Evolutionary conservation across 306 rosid genomes (phyloP), one percentile per base, ranked within the genome.

Genomic region (Arachis stenosperma): DNA sequence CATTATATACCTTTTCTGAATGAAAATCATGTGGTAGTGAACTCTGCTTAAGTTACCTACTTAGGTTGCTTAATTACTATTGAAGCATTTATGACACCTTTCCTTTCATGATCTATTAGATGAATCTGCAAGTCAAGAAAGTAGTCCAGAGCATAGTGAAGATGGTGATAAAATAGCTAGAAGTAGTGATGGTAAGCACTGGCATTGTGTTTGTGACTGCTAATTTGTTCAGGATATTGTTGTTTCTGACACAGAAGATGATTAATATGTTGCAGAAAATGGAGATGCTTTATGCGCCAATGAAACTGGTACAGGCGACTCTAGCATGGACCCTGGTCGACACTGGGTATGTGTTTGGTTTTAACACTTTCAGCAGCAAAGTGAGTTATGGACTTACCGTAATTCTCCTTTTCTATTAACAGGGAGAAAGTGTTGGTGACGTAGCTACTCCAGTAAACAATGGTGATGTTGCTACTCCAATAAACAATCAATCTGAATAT

Each of bases 261-360:
- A 54, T 73, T 79, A 39, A 56, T 36, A 22, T 82, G 43, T 36
- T 74, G 78, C 92, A 94, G 98, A 80, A 70, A 81, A 74, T 47
- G 79, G 70, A 58, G 81, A 74, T 74, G 73, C 59, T 47, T 61
- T 81, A 44, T 55, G 80, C 40, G 77, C 75, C 47, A 41, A 36
- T 29, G 78, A 76, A 77, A 78, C 65, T 73, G 82, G 65, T 11
- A 50, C 81, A 76, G 79, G 64, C 67, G 64, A 73, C 71, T 75
- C 85, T 50, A 67, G 60, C 71, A 47, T 65, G 79, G 71, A 67
- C 69, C 75, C 84, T 29, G 95, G 92, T 94, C 95, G 90, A 80
- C 90, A 92, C 88, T 94, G 88, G 91, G 98, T 91, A 94, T 94
- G 98, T 94, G 96, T 89, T 91, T 86, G 73, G 73, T 79, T 75